A percentile compares a stretch with the other conserved stretches of the same genome.
Evolutionary conservation across 75 land plant genomes (phyloP).

Genomic region (Pseudotsuga menziesii): DNA sequence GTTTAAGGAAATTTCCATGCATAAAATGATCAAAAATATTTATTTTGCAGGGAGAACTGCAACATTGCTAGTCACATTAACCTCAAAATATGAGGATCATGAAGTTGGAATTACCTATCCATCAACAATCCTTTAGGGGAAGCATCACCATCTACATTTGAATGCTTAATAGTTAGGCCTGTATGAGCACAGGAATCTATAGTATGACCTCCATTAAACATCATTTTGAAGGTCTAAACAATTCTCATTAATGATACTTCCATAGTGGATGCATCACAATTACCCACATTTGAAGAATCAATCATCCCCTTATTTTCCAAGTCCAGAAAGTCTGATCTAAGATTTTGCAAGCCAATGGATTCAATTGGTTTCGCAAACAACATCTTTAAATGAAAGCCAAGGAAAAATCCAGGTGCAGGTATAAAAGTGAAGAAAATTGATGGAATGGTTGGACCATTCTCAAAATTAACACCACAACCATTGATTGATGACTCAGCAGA

Average conservation of each 20-base stretch:
- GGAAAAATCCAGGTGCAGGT: too few species aligned
- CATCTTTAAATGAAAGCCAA: too few species aligned
- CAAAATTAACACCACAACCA: too few species aligned
- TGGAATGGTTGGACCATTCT: too few species aligned
- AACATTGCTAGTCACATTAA: slow-evolving; percentile 20
- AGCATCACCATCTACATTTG: slow-evolving; percentile 16
- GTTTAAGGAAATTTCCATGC: background rate
- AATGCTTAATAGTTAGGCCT: too few species aligned
- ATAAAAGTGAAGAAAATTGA: too few species aligned
- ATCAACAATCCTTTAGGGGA: slow-evolving; percentile 13
- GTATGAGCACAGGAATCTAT: background rate
- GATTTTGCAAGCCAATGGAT: too few species aligned
- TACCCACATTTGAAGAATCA: background rate
- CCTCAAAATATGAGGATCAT: background rate
- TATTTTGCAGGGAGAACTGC: background rate
- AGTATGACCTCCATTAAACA: slow-evolving; percentile 6
- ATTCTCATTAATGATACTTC: background rate
- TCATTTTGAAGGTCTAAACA: background rate
- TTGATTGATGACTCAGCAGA: too few species aligned
- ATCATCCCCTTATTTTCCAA: too few species aligned
- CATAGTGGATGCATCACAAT: background rate
- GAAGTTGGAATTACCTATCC: slow-evolving; percentile 11
- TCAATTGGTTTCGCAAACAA: too few species aligned
- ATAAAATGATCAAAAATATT: background rate
- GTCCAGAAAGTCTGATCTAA: too few species aligned